Conservation (phyloP, 495 filamentous ascomycete genomes). For the Delitschia confertaspora region DNA sequence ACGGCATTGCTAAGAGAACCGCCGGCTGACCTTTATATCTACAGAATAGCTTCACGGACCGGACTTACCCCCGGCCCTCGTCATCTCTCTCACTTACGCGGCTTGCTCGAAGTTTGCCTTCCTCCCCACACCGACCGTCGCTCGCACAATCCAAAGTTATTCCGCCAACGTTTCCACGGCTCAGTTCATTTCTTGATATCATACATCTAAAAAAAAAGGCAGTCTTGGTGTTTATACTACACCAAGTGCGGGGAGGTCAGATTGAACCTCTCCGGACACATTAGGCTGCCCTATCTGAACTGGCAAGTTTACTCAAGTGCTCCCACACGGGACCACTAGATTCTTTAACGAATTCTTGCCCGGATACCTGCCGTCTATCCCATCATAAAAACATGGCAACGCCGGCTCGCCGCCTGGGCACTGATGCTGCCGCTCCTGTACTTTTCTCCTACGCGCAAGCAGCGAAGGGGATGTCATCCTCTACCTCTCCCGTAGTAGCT, state of each 20-base stretch:
- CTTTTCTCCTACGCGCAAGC: constrained; percentile 94
- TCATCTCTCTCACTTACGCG: no score
- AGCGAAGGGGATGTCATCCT: constrained; percentile 61
- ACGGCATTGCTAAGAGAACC: no score
- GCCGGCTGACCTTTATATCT: no score
- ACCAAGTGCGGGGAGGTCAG: constrained; percentile 27
- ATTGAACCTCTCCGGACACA: constrained; percentile 29
- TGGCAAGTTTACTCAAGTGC: constrained; percentile 19
- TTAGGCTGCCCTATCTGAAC: constrained; percentile 6
- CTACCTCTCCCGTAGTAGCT: constrained; percentile 17
- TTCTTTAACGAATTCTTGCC: background rate
- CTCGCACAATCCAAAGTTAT: no score
- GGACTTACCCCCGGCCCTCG: no score
- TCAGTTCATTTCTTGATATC: constrained; percentile 1
- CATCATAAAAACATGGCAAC: constrained; percentile 20
- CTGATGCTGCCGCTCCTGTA: constrained; percentile 28
- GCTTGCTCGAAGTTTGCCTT: no score
- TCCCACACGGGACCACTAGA: constrained; percentile 20
- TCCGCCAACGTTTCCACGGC: no score
- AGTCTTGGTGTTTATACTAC: constrained; percentile 1
- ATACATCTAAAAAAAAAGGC: background rate
- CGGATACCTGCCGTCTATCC: background rate
- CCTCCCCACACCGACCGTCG: no score
- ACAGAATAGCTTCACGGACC: no score
- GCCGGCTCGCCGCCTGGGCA: constrained; percentile 12